These are phyloP conservation scores for Aspergillus hortae DNA, from an alignment of 2,329 filamentous ascomycete species.

Conservation along the genomic window DNA sequence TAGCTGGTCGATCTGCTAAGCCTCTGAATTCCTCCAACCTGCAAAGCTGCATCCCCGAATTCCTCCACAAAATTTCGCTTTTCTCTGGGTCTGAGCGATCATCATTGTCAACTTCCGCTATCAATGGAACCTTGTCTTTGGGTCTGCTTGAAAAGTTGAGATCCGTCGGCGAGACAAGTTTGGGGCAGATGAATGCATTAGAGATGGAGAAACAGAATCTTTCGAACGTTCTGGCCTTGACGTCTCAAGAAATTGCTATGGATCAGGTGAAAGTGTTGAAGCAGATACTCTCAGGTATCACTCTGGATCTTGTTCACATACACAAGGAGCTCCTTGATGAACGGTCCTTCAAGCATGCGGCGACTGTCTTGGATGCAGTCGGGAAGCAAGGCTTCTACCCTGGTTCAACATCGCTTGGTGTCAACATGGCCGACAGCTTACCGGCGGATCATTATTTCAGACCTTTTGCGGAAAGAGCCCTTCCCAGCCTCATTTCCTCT, in stretches of 20 bases:
- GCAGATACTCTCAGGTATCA: constrained; percentile 41
- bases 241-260: constrained; percentile 48
- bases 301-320: constrained; percentile 30
- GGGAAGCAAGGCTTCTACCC: constrained; percentile 18
- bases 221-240: constrained; percentile 52
- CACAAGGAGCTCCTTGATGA: constrained; percentile 34
- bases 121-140: constrained; percentile 48
- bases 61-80: constrained; percentile 34
- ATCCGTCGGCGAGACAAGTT: constrained; percentile 49
- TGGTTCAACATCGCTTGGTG: constrained; percentile 9
- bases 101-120: constrained; percentile 39
- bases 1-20: constrained; percentile 36
- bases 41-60: constrained; percentile 29
- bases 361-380: constrained; percentile 21
- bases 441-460: constrained; percentile 35
- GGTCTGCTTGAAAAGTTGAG: constrained; percentile 57
- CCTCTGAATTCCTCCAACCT: constrained; percentile 31
- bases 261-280: constrained; percentile 52
- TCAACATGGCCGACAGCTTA: constrained; percentile 19
- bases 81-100: constrained; percentile 32
- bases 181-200: constrained; percentile 61
- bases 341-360: constrained; percentile 21
- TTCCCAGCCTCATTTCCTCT: constrained; percentile 26
- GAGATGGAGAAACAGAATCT: constrained; percentile 63
- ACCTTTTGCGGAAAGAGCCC: constrained; percentile 25